These are phyloP conservation scores for Raphanus hybrid DNA, from an alignment of 441 rosid species.

Conservation along the genomic window DNA sequence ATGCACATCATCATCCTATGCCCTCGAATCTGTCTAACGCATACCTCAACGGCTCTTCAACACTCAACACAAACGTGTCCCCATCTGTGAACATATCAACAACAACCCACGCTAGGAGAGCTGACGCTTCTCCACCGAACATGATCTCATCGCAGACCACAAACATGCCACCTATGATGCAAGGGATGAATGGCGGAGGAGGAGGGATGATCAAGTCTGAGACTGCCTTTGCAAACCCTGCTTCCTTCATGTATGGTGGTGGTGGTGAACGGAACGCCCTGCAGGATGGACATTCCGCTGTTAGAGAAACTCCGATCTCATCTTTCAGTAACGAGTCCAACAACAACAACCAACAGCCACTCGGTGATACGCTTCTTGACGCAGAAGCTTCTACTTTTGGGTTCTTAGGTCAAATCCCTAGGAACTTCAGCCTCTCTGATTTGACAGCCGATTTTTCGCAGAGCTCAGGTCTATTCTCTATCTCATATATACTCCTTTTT, in stretches of 20 bases:
- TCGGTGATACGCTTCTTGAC: constrained; percentile 51
- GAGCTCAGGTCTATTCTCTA: constrained; percentile 73
- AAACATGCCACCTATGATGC: constrained; percentile 65
- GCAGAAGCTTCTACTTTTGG: constrained; percentile 79
- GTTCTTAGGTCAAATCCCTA: constrained; percentile 79
- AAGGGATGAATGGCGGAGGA: constrained; percentile 73
- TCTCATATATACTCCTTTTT: constrained; percentile 9
- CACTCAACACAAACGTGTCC: constrained; percentile 61
- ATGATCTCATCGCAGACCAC: constrained; percentile 72
- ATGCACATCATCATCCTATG: constrained; percentile 63
- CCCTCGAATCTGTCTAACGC: constrained; percentile 59
- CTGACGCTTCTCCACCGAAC: constrained; percentile 53
- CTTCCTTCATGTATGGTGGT: constrained; percentile 71
- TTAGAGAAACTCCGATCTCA: constrained; percentile 70
- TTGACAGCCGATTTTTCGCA: constrained; percentile 87
- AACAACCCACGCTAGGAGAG: constrained; percentile 66
- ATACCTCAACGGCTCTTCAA: constrained; percentile 70
- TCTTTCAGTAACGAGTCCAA: constrained; percentile 81
- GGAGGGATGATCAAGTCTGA: constrained; percentile 77
- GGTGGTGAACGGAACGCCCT: constrained; percentile 70
- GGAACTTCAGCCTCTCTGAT: constrained; percentile 93
- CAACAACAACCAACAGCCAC: constrained; percentile 67
- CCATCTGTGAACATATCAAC: constrained; percentile 72
- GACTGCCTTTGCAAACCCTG: constrained; percentile 67
- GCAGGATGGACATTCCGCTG: constrained; percentile 62